These are phyloP conservation scores for Myxozyma geophila DNA, from an alignment of 805 yeast species.

Conservation along the genomic window DNA sequence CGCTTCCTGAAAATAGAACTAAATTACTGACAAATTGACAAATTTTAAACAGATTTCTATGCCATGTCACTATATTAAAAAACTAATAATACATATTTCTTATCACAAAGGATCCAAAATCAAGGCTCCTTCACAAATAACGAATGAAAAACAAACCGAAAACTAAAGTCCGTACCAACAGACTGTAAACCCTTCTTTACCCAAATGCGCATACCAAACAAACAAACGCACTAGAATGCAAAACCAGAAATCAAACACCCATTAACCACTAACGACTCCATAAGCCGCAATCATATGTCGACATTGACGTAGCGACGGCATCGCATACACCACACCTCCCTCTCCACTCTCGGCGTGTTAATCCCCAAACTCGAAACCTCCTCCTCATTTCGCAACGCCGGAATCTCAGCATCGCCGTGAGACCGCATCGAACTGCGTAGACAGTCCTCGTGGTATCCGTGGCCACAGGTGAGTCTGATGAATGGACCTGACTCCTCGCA, in stretches of 20 bases:
- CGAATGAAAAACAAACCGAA: neutral
- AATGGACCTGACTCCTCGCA: slow-evolving; percentile 35
- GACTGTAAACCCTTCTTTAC: neutral
- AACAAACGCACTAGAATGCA: neutral
- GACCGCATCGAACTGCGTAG: slow-evolving; percentile 40
- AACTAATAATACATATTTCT: too few species aligned
- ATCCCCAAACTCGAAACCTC: slow-evolving; percentile 20
- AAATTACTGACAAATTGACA: too few species aligned
- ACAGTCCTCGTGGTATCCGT: slow-evolving; percentile 42
- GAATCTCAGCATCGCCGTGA: slow-evolving; percentile 43
- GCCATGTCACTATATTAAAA: too few species aligned
- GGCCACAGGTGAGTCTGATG: slow-evolving; percentile 42
- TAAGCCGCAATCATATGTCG: slow-evolving; percentile 12
- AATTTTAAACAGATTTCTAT: too few species aligned
- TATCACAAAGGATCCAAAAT: neutral
- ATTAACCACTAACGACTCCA: neutral
- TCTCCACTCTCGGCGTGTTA: slow-evolving; percentile 18
- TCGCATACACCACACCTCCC: slow-evolving; percentile 44
- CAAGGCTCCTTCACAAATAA: neutral
- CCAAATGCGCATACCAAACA: neutral
- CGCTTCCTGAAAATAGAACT: too few species aligned
- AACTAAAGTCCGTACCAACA: neutral
- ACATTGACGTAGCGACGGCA: slow-evolving; percentile 42
- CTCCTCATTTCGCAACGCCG: slow-evolving; percentile 32
- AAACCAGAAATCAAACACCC: neutral